A percentile compares a stretch with the other conserved stretches of the same genome.
Evolutionary conservation across 768 basidiomycete species (phyloP).

Genomic region (Auriscalpium microsporum): DNA sequence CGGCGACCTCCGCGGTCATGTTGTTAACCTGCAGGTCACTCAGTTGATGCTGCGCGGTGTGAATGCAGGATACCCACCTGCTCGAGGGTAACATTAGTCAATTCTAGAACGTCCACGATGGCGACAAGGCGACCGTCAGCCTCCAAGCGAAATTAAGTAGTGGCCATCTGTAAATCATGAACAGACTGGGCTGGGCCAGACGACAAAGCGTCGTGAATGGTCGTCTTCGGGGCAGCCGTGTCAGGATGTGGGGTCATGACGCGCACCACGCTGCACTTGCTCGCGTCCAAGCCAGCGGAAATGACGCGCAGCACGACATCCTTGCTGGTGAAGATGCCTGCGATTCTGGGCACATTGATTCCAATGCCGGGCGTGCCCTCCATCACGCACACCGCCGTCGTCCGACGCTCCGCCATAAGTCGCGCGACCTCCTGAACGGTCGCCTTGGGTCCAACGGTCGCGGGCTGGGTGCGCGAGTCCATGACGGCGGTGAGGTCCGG

Average conservation of each 20-base stretch:
- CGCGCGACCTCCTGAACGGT: constrained; percentile 91
- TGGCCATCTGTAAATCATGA: constrained; percentile 65
- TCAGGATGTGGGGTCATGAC: constrained; percentile 99
- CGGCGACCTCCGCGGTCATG: constrained; percentile 51
- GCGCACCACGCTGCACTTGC: constrained; percentile 88
- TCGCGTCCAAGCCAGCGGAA: constrained; percentile 89
- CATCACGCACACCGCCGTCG: constrained; percentile 98
- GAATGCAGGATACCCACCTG: constrained; percentile 45
- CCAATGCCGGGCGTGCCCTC: constrained; percentile 39
- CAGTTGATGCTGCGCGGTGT: constrained; percentile 6
- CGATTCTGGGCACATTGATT: constrained; percentile 58
- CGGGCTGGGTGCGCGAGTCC: constrained; percentile 91
- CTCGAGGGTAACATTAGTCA: constrained; percentile 97
- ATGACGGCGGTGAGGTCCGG: constrained; percentile 94
- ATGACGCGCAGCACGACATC: constrained; percentile 98
- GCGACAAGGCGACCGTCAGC: constrained; percentile 85
- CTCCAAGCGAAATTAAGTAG: constrained; percentile 96
- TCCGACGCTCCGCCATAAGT: constrained; percentile 92
- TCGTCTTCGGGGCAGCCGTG: constrained; percentile 83
- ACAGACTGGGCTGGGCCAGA: background rate
- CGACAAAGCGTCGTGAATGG: constrained; percentile 59
- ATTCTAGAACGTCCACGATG: constrained; percentile 94
- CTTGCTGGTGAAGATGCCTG: constrained; percentile 98
- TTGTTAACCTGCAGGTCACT: constrained; percentile 71
- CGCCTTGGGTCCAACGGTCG: constrained; percentile 87